Conservation (phyloP, 331 rosid species). For the Spiraea crenata region DNA sequence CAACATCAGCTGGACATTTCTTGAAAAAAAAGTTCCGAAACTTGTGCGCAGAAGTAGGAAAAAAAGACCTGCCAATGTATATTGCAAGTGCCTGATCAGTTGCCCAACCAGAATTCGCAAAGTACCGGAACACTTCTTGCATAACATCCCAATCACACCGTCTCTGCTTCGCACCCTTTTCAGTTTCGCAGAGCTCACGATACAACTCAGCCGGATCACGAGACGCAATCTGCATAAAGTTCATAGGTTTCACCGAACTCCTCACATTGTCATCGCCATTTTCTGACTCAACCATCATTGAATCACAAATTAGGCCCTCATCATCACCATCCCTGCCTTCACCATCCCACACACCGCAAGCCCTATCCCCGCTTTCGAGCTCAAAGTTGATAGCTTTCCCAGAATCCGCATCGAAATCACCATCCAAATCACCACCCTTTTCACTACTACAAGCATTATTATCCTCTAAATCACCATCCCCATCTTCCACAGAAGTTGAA, state of each 20-base stretch:
- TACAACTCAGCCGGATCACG: slow-evolving; percentile 60
- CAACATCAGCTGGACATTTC: slow-evolving; percentile 55
- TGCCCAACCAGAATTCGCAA: slow-evolving; percentile 76
- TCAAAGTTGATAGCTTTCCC: slow-evolving; percentile 36
- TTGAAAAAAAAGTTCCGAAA: slow-evolving; percentile 50
- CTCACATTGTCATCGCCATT: slow-evolving; percentile 22
- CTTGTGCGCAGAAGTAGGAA: slow-evolving; percentile 69
- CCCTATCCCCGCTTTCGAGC: slow-evolving; percentile 28
- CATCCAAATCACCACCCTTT: slow-evolving; percentile 12
- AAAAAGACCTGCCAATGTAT: slow-evolving; percentile 84
- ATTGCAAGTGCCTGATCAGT: slow-evolving; percentile 86
- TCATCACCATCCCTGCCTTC: slow-evolving; percentile 25
- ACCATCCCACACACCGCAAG: slow-evolving; percentile 14
- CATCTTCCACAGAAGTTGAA: slow-evolving; percentile 34
- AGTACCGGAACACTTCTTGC: slow-evolving; percentile 35
- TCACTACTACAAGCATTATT: slow-evolving; percentile 1
- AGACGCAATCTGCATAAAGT: slow-evolving; percentile 32
- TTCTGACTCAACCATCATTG: slow-evolving; percentile 23
- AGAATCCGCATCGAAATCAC: slow-evolving; percentile 46
- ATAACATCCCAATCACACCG: slow-evolving; percentile 45
- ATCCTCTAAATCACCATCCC: slow-evolving; percentile 21
- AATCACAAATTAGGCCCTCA: slow-evolving; percentile 25
- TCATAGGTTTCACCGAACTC: slow-evolving; percentile 24
- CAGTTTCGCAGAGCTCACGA: slow-evolving; percentile 36
- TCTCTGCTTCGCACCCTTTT: slow-evolving; percentile 32